phyloP scores from a whole-genome alignment of 2,329 filamentous ascomycete genomes.

The Stagonosporopsis chrysanthemi region DNA sequence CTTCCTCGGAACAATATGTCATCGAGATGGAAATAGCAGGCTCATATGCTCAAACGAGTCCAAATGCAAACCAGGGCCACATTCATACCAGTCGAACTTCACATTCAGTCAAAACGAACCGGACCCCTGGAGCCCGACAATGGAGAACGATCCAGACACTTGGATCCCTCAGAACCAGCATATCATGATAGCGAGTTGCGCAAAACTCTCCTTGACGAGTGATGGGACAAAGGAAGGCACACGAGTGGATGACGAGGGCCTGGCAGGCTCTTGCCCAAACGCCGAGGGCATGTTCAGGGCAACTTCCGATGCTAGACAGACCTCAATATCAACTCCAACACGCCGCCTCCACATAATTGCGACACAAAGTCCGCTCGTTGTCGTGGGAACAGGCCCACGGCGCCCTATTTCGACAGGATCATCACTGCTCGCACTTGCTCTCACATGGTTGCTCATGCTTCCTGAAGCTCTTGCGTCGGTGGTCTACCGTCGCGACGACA shows the following conservation, averaged over 20 bases:
- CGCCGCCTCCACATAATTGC: not conserved
- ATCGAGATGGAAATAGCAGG: conserved; percentile 21
- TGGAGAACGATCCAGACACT: conserved; percentile 24
- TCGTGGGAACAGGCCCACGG: not conserved
- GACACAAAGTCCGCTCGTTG: not conserved
- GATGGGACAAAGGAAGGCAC: conserved; percentile 35
- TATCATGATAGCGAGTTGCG: conserved; percentile 25
- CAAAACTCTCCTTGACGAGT: conserved; percentile 27
- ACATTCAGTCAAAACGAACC: conserved; percentile 34
- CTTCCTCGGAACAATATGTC: conserved; percentile 30
- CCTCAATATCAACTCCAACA: not conserved
- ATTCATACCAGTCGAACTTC: conserved; percentile 32
- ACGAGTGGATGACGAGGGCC: conserved; percentile 15
- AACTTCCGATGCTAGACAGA: not conserved
- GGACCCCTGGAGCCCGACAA: conserved; percentile 26
- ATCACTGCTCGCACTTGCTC: not conserved
- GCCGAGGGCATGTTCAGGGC: not conserved
- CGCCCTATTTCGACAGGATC: not conserved
- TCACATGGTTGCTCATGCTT: not conserved
- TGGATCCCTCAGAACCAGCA: conserved; percentile 28
- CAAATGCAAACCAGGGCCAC: conserved; percentile 27
- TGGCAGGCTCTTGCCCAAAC: conserved; percentile 4
- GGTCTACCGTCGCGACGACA: not conserved
- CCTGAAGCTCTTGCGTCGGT: not conserved
- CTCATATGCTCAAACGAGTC: conserved; percentile 30